Evolutionary conservation across 495 filamentous ascomycete species (phyloP).

Genomic region (Saxophila tyrrhenica): DNA sequence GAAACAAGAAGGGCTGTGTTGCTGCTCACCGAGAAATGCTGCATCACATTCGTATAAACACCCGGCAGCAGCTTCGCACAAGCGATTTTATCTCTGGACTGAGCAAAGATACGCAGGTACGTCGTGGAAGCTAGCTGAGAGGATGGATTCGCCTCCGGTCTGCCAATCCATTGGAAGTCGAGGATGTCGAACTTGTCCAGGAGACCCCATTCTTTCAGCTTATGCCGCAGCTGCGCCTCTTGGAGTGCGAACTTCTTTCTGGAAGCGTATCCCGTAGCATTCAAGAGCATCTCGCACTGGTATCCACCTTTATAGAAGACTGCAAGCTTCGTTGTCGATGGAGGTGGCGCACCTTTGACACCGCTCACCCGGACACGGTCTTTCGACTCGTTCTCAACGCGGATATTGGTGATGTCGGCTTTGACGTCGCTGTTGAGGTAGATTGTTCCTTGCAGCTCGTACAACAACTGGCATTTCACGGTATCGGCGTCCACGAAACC

Average conservation of each 20-base stretch:
- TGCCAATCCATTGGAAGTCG: conserved; percentile 22
- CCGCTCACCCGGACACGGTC: conserved; percentile 35
- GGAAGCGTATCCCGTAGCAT: conserved; percentile 35
- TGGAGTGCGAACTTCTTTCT: conserved; percentile 34
- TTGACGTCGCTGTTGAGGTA: conserved; percentile 50
- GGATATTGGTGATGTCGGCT: conserved; percentile 38
- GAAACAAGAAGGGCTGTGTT: background rate
- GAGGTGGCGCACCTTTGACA: conserved; percentile 36
- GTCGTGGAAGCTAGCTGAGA: conserved; percentile 18
- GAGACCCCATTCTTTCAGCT: conserved; percentile 6
- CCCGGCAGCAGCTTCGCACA: conserved; percentile 14
- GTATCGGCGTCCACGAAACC: conserved; percentile 32
- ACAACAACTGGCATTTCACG: conserved; percentile 43
- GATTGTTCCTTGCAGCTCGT: conserved; percentile 49
- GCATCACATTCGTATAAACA: conserved; percentile 10
- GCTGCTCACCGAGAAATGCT: conserved; percentile 8
- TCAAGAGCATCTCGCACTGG: conserved; percentile 34
- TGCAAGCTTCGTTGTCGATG: conserved; percentile 44
- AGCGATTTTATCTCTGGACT: conserved; percentile 8
- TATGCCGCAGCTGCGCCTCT: conserved; percentile 31
- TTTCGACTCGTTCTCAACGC: conserved; percentile 27
- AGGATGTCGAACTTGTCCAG: conserved; percentile 17
- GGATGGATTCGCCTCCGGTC: conserved; percentile 8
- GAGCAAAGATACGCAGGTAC: conserved; percentile 23
- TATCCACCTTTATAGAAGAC: conserved; percentile 39